Evolutionary conservation across 345 rosid genomes (phyloP).

Genomic region (Durio zibethinus): DNA sequence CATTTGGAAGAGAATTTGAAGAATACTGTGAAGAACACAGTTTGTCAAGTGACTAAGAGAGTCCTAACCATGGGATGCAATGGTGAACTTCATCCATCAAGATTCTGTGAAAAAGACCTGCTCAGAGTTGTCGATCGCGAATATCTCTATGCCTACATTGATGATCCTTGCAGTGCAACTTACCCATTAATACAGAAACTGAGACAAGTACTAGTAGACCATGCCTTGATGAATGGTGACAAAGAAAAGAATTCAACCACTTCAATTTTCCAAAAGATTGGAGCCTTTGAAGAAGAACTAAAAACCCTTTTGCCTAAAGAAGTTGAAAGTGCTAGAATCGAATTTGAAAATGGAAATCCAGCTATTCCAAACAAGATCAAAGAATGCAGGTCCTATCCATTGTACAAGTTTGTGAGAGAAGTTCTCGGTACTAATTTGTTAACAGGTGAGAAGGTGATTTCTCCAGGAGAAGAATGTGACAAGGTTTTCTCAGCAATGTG

Average conservation of each 20-base stretch:
- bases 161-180: slow-evolving; percentile 61
- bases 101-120: slow-evolving; percentile 63
- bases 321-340: slow-evolving; percentile 49
- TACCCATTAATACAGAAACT: slow-evolving; percentile 64
- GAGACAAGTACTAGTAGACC: slow-evolving; percentile 61
- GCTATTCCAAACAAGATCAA: slow-evolving; percentile 54
- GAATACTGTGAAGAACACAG: slow-evolving; percentile 50
- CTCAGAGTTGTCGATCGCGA: slow-evolving; percentile 55
- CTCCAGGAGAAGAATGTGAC: slow-evolving; percentile 77
- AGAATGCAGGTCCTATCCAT: slow-evolving; percentile 73
- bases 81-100: slow-evolving; percentile 66
- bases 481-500: slow-evolving; percentile 62
- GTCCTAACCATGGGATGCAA: slow-evolving; percentile 44
- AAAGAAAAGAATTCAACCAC: slow-evolving; percentile 44
- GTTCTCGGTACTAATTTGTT: slow-evolving; percentile 49
- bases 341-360: slow-evolving; percentile 47
- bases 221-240: slow-evolving; percentile 54
- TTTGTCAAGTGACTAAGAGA: slow-evolving; percentile 51
- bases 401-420: slow-evolving; percentile 63
- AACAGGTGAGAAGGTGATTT: slow-evolving; percentile 58
- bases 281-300: slow-evolving; percentile 56
- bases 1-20: slow-evolving; percentile 70
- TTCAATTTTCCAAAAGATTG: slow-evolving; percentile 66
- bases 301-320: slow-evolving; percentile 50
- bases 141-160: slow-evolving; percentile 49